Percentiles rank a stretch among this genome's conserved stretches.
These are phyloP conservation scores for Laburnicola sp. DNA, from an alignment of 2,329 filamentous ascomycete genomes.

Conservation along the genomic window DNA sequence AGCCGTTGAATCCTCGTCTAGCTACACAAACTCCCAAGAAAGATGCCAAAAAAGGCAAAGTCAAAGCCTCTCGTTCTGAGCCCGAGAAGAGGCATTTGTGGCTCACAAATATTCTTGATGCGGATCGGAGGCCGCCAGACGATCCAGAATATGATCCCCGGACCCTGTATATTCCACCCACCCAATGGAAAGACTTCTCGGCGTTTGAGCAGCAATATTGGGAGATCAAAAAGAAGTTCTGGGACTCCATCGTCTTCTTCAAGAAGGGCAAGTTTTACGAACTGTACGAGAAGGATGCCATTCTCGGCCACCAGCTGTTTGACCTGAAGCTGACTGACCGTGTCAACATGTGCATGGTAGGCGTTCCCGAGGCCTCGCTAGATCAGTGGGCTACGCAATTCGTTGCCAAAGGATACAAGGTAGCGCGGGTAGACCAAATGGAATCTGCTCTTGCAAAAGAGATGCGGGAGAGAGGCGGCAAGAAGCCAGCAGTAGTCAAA, in stretches of 20 bases:
- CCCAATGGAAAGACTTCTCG: slow-evolving; percentile 80
- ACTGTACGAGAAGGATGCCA: slow-evolving; percentile 96
- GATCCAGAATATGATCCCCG: slow-evolving; percentile 90
- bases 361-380: slow-evolving; percentile 92
- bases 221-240: slow-evolving; percentile 98
- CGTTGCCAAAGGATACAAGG: slow-evolving; percentile 96
- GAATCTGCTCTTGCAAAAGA: slow-evolving; percentile 95
- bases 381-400: slow-evolving; percentile 98
- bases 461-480: slow-evolving; percentile 86
- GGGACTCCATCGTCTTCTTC: slow-evolving; percentile 98
- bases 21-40: slow-evolving; percentile 36
- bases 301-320: slow-evolving; percentile 92
- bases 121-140: slow-evolving; percentile 74
- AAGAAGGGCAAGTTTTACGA: slow-evolving; percentile 99
- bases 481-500: slow-evolving; percentile 57
- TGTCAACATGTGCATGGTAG: slow-evolving; percentile 99
- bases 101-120: slow-evolving; percentile 83
- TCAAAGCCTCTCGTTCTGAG: slow-evolving; percentile 77
- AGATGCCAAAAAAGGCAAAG: slow-evolving; percentile 43
- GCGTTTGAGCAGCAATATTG: slow-evolving; percentile 98
- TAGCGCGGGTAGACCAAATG: slow-evolving; percentile 93
- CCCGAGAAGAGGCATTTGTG: slow-evolving; percentile 87
- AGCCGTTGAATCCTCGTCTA: slow-evolving; percentile 55
- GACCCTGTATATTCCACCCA: slow-evolving; percentile 85
- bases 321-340: slow-evolving; percentile 96